phyloP scores from a whole-genome alignment of 768 basidiomycete genomes.

The Tephrocybe sp. region DNA sequence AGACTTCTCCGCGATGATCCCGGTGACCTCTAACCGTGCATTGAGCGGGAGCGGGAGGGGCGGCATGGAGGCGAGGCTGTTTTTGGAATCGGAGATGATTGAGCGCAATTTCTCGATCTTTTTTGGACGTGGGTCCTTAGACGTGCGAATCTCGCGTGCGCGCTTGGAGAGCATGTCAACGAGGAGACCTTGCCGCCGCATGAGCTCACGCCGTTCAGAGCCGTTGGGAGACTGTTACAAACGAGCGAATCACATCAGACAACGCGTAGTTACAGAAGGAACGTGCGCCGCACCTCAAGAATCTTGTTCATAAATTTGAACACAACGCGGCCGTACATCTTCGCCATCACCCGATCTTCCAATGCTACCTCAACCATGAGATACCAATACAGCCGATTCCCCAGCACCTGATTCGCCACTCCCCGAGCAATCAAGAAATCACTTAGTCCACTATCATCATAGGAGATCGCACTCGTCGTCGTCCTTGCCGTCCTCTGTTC shows the following conservation, averaged over 20 bases:
- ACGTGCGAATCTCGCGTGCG: slow-evolving; percentile 83
- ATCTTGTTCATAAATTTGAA: slow-evolving; percentile 90
- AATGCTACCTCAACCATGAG: slow-evolving; percentile 94
- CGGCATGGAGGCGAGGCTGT: slow-evolving; percentile 75
- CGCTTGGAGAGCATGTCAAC: slow-evolving; percentile 84
- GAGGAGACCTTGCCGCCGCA: slow-evolving; percentile 89
- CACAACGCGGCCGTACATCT: slow-evolving; percentile 91
- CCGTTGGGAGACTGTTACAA: slow-evolving; percentile 65
- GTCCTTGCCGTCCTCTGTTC: slow-evolving; percentile 78
- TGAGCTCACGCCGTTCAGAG: slow-evolving; percentile 78
- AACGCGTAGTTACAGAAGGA: background rate
- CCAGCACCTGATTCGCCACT: slow-evolving; percentile 79
- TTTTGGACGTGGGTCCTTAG: slow-evolving; percentile 93
- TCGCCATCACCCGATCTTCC: slow-evolving; percentile 82
- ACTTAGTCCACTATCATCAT: slow-evolving; percentile 90
- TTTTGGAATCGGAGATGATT: slow-evolving; percentile 82
- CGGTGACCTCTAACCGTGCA: slow-evolving; percentile 80
- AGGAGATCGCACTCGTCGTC: slow-evolving; percentile 72
- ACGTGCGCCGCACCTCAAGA: slow-evolving; percentile 58
- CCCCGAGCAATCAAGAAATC: slow-evolving; percentile 90
- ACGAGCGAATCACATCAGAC: background rate
- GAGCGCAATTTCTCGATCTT: slow-evolving; percentile 96
- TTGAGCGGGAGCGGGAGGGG: slow-evolving; percentile 90
- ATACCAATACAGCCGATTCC: slow-evolving; percentile 96
- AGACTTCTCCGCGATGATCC: slow-evolving; percentile 89